Percentiles rank a stretch among this genome's conserved stretches.
Evolutionary conservation across 2,329 filamentous ascomycete genomes (phyloP).

Genomic region (Thelonectria olida): DNA sequence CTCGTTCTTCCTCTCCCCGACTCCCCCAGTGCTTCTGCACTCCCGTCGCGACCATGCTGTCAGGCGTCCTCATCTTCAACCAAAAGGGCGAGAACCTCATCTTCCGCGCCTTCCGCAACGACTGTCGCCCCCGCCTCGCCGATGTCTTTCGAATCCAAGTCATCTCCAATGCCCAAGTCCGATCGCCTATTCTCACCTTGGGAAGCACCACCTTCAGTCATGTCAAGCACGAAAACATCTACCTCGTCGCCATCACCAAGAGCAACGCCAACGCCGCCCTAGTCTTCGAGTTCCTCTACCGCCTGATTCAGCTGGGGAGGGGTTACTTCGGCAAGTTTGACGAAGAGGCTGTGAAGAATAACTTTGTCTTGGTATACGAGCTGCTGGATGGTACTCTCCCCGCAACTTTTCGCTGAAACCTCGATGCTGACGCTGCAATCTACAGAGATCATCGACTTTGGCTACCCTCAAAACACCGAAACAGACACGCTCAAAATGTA

Average conservation of each 20-base stretch:
- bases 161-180: slow-evolving; percentile 97
- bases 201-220: slow-evolving; percentile 99
- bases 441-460: slow-evolving; percentile 96
- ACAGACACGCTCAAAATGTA: slow-evolving; percentile 99
- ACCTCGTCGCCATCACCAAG: slow-evolving; percentile 96
- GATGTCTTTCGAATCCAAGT: slow-evolving; percentile 99
- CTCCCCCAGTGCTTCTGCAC: background rate
- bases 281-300: slow-evolving; percentile 97
- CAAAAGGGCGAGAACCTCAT: slow-evolving; percentile 99
- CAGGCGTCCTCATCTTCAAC: slow-evolving; percentile 97
- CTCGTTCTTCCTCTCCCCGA: background rate
- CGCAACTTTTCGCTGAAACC: background rate
- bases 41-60: slow-evolving; percentile 76
- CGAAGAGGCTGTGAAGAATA: slow-evolving; percentile 99
- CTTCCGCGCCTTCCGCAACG: slow-evolving; percentile 97
- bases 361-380: slow-evolving; percentile 98
- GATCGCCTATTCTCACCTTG: slow-evolving; percentile 95
- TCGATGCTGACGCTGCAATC: background rate
- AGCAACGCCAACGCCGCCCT: slow-evolving; percentile 98
- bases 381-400: slow-evolving; percentile 79
- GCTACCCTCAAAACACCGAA: slow-evolving; percentile 98
- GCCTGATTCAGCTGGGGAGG: slow-evolving; percentile 87
- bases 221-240: slow-evolving; percentile 99
- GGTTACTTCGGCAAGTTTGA: slow-evolving; percentile 99
- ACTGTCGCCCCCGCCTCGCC: slow-evolving; percentile 95